A percentile compares a stretch with the other conserved stretches of the same genome.
Evolutionary conservation across 1,139 yeast genomes (phyloP).

Genomic region (Hyphopichia fennica): DNA sequence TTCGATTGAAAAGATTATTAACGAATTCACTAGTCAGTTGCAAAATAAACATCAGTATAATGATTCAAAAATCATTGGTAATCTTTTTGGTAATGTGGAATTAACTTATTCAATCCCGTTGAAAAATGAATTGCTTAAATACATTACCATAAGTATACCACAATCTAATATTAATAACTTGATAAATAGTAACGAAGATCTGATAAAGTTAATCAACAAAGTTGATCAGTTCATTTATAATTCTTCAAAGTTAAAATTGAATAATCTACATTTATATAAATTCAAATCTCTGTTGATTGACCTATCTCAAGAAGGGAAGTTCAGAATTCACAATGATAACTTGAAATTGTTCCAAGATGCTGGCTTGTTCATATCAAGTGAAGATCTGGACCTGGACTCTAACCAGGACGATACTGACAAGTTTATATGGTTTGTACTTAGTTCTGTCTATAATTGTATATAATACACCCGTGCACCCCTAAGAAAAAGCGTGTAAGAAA

Average conservation of each 20-base stretch:
- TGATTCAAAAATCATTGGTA: not conserved
- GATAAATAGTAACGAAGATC: not conserved
- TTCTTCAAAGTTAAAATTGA: not conserved
- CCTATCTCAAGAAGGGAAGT: not conserved
- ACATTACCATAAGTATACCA: not conserved
- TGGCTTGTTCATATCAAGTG: too few species aligned
- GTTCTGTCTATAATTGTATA: too few species aligned
- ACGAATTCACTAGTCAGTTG: slow-evolving; percentile 22
- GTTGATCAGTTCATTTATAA: not conserved
- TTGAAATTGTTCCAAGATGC: too few species aligned
- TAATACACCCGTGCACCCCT: not conserved
- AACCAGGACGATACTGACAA: too few species aligned
- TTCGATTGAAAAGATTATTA: slow-evolving; percentile 12
- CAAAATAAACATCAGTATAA: not conserved
- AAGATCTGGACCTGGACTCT: too few species aligned
- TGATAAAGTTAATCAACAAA: not conserved
- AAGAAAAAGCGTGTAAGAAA: too few species aligned
- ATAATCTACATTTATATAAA: not conserved
- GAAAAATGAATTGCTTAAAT: not conserved
- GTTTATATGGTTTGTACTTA: too few species aligned
- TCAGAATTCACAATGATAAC: not conserved
- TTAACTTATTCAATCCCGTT: not conserved
- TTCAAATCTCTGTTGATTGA: not conserved
- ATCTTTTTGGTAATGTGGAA: not conserved
- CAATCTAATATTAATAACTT: not conserved